Evolutionary conservation across 2,329 filamentous ascomycete genomes (phyloP), one percentile per base, ranked within the genome.

Genomic region (Xylaria multiplex): DNA sequence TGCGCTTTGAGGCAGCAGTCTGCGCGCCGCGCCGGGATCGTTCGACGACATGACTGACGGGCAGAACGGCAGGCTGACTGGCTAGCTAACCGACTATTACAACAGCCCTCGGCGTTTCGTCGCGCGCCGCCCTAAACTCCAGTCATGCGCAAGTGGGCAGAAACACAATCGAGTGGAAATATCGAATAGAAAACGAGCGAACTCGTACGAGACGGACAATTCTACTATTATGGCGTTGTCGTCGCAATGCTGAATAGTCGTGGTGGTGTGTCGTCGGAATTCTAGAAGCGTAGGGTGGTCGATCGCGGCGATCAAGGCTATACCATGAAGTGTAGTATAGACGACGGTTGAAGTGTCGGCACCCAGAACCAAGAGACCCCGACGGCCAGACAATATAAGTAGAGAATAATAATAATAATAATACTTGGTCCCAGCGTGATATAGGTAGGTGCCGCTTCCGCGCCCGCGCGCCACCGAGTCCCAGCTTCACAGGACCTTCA

Each of bases 1-100:
- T 52, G 86, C 83, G 76, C 84, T 89, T 77, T 91, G 90, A 42
- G 89, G 89, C 77, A 91, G 79, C 70, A 91, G 82, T 76, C 85
- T 86, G 75, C 89, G 84, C 72, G 84, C 84, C 64, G 85, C 82
- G 67, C 84, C 82, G 67, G 85, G 83, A 78, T 91, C 88, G 80
- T 85, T 85, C 73, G 88, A 86, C 89, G 91, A 69, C 66, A 69
- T 69, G 60, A 30, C 53, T 59, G 35, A 46, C 91, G 37, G 32
- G 30, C 8, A 42, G 19, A 40, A 19, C 16, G 9, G 37, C 11
- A 22, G 24, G 35, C 24, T n/a, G 7, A 16, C 42, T 24, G 35
- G n/a, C 43, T 59, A 16, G 58, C 22, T 48, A 27, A 55, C 91
- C 50, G 46, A 57, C 57, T 55, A 55, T 61, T 24, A 57, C 60